Base-by-base conservation (phyloP, 345 rosid genomes). In the Arabidopsis arenosa region DNA sequence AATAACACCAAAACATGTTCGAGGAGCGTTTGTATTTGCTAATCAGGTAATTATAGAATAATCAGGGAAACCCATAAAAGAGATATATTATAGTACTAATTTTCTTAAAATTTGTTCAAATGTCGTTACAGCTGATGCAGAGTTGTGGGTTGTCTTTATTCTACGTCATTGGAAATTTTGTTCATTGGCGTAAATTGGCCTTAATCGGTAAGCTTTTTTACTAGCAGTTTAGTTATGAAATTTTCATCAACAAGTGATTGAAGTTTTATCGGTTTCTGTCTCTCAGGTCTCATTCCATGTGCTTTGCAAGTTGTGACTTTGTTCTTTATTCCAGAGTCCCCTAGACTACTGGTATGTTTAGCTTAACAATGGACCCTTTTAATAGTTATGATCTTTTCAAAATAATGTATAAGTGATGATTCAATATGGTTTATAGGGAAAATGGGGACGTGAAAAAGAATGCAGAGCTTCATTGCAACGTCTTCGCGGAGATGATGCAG, bases 291-390 rank as follows among this genome's bases (percentile, higher is more conserved):
- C 3, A 45, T 80, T 63, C 84, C 87, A 51, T 68, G 80, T 66
- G 41, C 26, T 30, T 40, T 87, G 21, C 89, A 85, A 57, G 71
- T 84, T 58, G 66, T 80, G 15, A 76, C 76, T 36, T 59, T 87
- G 53, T 82, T 82, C 68, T 80, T 85, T 78, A 79, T 87, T 36
- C 87, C 91, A 9, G 91, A 87, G 60, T 87, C 91, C 37, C 91
- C 91, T 18, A 81, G 87, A 77, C 77, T 84, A 75, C 49, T 87
- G 82, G 82, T 79, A 68, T 54, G 72, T 54, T 72, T 40, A 41
- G 5, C 18, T 59, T 40, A 59, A 11, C 47, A 43, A 51, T 63
- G 28, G 1, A 48, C 59, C 60, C 26, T 49, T 72, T 59, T 5
- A 0, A 5, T 44, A 5, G 1, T 56, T 74, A 44, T 17, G 1